Base-by-base conservation (phyloP, 2,329 filamentous ascomycete genomes). In the Paecilomyces dactylethromorphus region DNA sequence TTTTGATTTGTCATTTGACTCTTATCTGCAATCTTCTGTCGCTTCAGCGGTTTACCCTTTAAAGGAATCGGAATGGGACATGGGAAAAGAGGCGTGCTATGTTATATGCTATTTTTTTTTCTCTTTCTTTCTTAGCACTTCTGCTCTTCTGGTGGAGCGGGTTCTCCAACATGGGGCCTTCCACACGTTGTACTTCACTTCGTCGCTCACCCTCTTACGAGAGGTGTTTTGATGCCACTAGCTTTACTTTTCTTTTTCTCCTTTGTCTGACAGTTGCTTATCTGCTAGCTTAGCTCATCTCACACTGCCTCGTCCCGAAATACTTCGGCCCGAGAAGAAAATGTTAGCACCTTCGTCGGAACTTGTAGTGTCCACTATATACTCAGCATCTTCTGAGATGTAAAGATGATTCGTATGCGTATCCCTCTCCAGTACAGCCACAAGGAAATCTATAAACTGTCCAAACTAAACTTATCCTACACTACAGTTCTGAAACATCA, bases 141-240 rank as follows among this genome's bases (percentile, higher is more conserved):
- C 51, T 57, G 29, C 13, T n/a, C 21, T 56, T 56, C 63, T 63
- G 21, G 21, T 56, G 21, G 54, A 56, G 54, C 54, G 29, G 32
- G 54, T 33, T 56, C 31, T 56, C 54, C n/a, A 35, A 15, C 31
- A 39, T 10, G 54, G 26, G 12, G 31, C 22, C 29, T 70, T 65
- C 61, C 56, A 29, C 57, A 18, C 58, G 26, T 35, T 53, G 21
- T 18, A 51, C 24, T 51, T 51, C 54, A 24, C 24, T 56, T 54
- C 52, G 31, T 6, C 54, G 31, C 32, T 55, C 55, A 53, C 58
- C 32, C 45, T 54, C 39, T 53, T 53, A 24, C 22, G 22, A 53
- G 29, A 24, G 22, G 24, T 59, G 52, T 57, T 61, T 61, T 52
- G 21, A 56, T 53, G 31, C 53, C 12, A 18, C 13, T 52, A 11